A percentile compares a stretch with the other conserved stretches of the same genome.
phyloP scores from a whole-genome alignment of 1,284 basidiomycete genomes.

The Pseudozyma flocculosa region DNA sequence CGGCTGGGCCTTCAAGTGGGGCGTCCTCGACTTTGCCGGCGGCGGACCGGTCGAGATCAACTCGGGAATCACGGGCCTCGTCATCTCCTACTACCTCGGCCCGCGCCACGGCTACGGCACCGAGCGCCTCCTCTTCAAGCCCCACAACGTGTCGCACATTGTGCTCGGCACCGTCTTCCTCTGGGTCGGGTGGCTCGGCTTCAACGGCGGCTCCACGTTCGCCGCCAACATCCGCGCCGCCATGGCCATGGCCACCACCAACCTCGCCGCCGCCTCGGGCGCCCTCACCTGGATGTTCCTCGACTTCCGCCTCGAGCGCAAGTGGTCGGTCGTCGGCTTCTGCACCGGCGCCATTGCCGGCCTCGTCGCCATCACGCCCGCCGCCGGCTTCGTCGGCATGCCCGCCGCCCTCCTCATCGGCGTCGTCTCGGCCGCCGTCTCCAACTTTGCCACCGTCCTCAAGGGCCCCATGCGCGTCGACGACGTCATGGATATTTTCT shows the following conservation, averaged over 20 bases:
- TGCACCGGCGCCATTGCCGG: slow-evolving; percentile 60
- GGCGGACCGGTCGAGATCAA: slow-evolving; percentile 92
- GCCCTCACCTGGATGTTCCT: slow-evolving; percentile 86
- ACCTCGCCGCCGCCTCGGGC: slow-evolving; percentile 69
- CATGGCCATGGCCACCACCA: slow-evolving; percentile 84
- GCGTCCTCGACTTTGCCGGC: slow-evolving; percentile 87
- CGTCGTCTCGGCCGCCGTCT: slow-evolving; percentile 70
- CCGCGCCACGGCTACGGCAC: slow-evolving; percentile 83
- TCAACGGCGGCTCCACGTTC: slow-evolving; percentile 84
- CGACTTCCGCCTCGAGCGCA: slow-evolving; percentile 78
- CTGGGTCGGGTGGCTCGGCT: slow-evolving; percentile 96
- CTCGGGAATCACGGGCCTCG: slow-evolving; percentile 80
- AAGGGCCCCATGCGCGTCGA: slow-evolving; percentile 66
- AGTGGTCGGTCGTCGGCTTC: slow-evolving; percentile 66
- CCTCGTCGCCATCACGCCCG: slow-evolving; percentile 59
- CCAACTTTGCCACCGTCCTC: slow-evolving; percentile 85
- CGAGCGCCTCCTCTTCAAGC: slow-evolving; percentile 82
- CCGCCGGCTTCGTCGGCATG: slow-evolving; percentile 65
- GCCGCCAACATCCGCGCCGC: slow-evolving; percentile 86
- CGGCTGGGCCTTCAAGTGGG: slow-evolving; percentile 88
- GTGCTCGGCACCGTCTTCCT: slow-evolving; percentile 83
- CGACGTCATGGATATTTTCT: slow-evolving; percentile 67
- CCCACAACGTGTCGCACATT: slow-evolving; percentile 87
- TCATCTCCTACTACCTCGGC: slow-evolving; percentile 89
- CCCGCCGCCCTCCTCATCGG: slow-evolving; percentile 72